Evolutionary conservation across 148 eudicot genomes (phyloP), one percentile per base, ranked within the genome.

Genomic region (Heliamphora exappendiculata): DNA sequence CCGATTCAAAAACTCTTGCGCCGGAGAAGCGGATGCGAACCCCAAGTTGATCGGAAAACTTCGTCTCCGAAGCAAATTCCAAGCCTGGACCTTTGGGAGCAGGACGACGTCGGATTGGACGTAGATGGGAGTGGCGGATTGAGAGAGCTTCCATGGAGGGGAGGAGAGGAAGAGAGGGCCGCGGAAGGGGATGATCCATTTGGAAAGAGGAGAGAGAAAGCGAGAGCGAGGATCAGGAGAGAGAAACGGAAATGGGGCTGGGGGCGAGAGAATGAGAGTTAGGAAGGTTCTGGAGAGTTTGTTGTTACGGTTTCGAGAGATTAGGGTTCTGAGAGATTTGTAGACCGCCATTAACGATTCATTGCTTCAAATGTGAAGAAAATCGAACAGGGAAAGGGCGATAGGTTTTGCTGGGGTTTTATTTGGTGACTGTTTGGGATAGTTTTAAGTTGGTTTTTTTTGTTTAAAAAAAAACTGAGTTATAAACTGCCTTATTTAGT

Each of bases 111-210:
- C 89, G 80, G 88, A 72, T 55, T 86, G 94, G 41, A 87, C 65
- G 60, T 82, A 85, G 39, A 89, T 79, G 3, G 97, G 97, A 0
- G 99, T 92, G 10, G 96, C 89, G 14, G 87, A 89, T 41, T 91
- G 99, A 3, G 89, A 87, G 68, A 92, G 93, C 83, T 80, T 89
- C 87, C 90, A 92, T 2, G 96, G 96, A 13, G 94, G 87, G 37
- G 84, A 88, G 26, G 92, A 89, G 68, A 90, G 85, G 78, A 92
- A 94, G 67, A 90, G 89, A 2, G 98, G 93, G 29, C 93, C 91
- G 47, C 67, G 77, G 67, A 66, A 63, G 22, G 79, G 75, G 79
- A 54, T 31, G 69, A 78, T 73, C 60, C 75, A 64, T 66, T 73
- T 67, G 14, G 83, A 76, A 60, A 87, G 78, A 64, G 91, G 87